Base-by-base conservation (phyloP, 805 yeast genomes). In the Schizosaccharomyces japonicus region DNA sequence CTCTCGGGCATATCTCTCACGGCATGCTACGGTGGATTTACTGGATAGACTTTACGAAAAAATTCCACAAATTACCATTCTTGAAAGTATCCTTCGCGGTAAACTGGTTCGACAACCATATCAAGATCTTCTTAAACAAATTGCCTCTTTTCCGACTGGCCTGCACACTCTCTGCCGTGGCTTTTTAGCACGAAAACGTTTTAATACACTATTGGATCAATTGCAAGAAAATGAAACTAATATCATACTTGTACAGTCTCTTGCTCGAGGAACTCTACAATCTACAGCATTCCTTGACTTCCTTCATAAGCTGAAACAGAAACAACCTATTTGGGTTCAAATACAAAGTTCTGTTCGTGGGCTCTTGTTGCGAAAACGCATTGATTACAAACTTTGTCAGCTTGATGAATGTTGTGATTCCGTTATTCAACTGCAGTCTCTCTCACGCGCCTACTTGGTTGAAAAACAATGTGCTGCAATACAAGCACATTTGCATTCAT, bases 161-260 rank as follows among this genome's bases (percentile, higher is more conserved):
- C 23, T 36, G 8, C 42, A 36, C 23, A n/a, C 42, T 4, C 17
- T 36, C 6, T 36, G 42, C 28, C 17, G 21, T 23, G 46, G 46
- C 1, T 10, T 15, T 13, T 27, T 26, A 4, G 3, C 11, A 25
- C 21, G 46, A n/a, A 27, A 21, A 7, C n/a, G 7, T 5, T 3
- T 42, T 3, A 13, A 27, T 27, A 8, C 8, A 5, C 19, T 44
- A 4, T 44, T 49, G 7, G 32, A 26, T 5, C 26, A 27, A 5
- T 39, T 54, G 29, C 46, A 39, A 25, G 47, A 45, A 7, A 32
- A 50, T 5, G 29, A 49, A 56, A 53, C 4, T 29, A 50, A 29
- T 1, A 53, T 76, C 2, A 56, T 63, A 4, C 57, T 51, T 5
- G 50, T 81, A 1, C 94, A 84, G 57, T 63, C 82, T 1, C 52